Evolutionary conservation across 2,329 filamentous ascomycete genomes (phyloP), one percentile per base, ranked within the genome.

Genomic region (Aspergillus brunneoviolaceus): DNA sequence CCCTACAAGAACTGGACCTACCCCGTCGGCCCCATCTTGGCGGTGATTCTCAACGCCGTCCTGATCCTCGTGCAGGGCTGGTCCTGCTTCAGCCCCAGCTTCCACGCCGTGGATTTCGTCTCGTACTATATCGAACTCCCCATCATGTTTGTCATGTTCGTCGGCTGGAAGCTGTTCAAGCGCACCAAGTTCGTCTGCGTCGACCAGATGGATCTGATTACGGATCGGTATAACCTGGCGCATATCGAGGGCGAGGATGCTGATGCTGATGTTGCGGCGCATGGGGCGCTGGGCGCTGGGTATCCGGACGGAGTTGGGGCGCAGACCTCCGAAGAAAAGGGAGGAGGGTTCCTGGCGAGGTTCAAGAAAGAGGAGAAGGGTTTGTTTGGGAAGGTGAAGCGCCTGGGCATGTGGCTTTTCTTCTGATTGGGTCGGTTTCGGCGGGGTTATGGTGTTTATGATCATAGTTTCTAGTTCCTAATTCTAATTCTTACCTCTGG

Each of bases 1-100:
- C 86, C 87, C 0, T 89, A 86, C 75, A 84, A 82, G 61, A 89
- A 89, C 68, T 88, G 85, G 84, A 87, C 86, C 0, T 88, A 89
- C 61, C 87, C 87, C 0, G 82, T 79, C 59, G 86, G 87, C 0
- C 86, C 87, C 0, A 81, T 84, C 69, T 68, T 85, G 19, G 82
- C 81, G 5, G 79, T 89, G 14, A 62, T 83, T 0, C 76, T 88
- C 45, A 88, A 87, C 68, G 77, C 72, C 57, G 79, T 89, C 27
- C 77, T 89, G 10, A 82, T 89, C 3, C 77, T 89, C 1, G 80
- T 88, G 0, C 87, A 89, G 65, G 87, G 87, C 2, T 89, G 76
- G 75, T 68, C 68, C 19, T 85, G 81, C 57, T 89, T 89, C 74
- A 86, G 82, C 48, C 85, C 85, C 3, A 72, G 62, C 2, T 89